These are phyloP conservation scores for Solidago caesia DNA, from an alignment of 129 eudicot genomes.

Conservation along the genomic window DNA sequence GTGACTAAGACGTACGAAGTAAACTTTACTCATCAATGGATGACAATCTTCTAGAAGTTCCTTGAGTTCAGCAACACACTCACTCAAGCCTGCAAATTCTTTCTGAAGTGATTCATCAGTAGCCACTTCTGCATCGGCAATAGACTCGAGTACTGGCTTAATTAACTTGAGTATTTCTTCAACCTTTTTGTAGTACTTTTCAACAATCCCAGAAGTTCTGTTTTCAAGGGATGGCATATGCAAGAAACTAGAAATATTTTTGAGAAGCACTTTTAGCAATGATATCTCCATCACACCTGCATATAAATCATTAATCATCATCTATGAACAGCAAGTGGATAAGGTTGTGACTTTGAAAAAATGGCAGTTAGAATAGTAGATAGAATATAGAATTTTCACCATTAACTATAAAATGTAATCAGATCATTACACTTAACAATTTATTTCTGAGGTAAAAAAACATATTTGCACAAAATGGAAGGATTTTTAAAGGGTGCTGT, in stretches of 20 bases:
- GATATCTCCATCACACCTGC: constrained; percentile 87
- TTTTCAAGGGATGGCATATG: constrained; percentile 52
- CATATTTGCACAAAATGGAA: background rate
- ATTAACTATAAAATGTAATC: background rate
- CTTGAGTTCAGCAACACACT: constrained; percentile 59
- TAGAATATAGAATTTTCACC: background rate
- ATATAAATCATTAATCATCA: constrained; percentile 21
- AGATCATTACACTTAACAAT: background rate
- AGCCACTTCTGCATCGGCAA: constrained; percentile 50
- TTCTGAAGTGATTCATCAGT: constrained; percentile 67
- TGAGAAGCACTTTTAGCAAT: constrained; percentile 60
- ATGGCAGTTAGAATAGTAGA: background rate
- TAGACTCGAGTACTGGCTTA: constrained; percentile 64
- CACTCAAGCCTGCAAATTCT: constrained; percentile 48
- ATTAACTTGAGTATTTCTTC: constrained; percentile 71
- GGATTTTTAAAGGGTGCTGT: background rate
- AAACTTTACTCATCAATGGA: constrained; percentile 81
- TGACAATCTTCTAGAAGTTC: constrained; percentile 71
- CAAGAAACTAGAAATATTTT: constrained; percentile 56
- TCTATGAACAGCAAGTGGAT: constrained; percentile 7
- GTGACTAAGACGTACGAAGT: constrained; percentile 60
- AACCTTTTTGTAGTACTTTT: constrained; percentile 56
- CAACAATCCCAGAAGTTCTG: constrained; percentile 48
- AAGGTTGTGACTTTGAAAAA: constrained; percentile 11
- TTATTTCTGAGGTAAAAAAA: background rate